A percentile compares a stretch with the other conserved stretches of the same genome.
phyloP scores from a whole-genome alignment of 306 rosid genomes.

The Cucurbita moschata region DNA sequence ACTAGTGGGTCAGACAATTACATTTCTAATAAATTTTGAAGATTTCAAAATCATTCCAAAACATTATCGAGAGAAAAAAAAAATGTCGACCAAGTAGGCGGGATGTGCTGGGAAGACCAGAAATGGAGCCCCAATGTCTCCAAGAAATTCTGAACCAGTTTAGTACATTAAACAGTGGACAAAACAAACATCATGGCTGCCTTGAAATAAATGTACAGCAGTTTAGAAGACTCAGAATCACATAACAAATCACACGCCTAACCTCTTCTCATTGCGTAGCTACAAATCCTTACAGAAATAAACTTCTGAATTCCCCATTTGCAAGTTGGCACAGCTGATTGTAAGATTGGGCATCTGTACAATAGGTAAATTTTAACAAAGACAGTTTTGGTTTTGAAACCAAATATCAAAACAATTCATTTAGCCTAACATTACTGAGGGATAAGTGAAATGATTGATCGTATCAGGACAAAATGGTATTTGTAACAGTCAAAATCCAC shows the following conservation, averaged over 20 bases:
- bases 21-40: too few relatives aligned
- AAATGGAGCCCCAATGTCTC: not conserved
- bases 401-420: not conserved
- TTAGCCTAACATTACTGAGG: not conserved
- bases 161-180: not conserved
- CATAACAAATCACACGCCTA: not conserved
- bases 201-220: not conserved
- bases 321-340: slow-evolving; percentile 79
- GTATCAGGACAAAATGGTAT: not conserved
- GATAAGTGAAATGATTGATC: not conserved
- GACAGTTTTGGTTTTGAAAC: not conserved
- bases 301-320: slow-evolving; percentile 64
- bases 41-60: too few relatives aligned
- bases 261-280: not conserved
- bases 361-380: not conserved
- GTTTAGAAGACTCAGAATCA: not conserved
- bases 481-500: not conserved
- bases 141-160: not conserved
- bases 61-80: not conserved
- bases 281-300: slow-evolving; percentile 40
- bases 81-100: not conserved
- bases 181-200: not conserved
- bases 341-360: slow-evolving; percentile 50
- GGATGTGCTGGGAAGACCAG: not conserved
- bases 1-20: too few relatives aligned